Evolutionary conservation across 495 filamentous ascomycete genomes (phyloP), one percentile per base, ranked within the genome.

Genomic region (Aspergillus panamensis): DNA sequence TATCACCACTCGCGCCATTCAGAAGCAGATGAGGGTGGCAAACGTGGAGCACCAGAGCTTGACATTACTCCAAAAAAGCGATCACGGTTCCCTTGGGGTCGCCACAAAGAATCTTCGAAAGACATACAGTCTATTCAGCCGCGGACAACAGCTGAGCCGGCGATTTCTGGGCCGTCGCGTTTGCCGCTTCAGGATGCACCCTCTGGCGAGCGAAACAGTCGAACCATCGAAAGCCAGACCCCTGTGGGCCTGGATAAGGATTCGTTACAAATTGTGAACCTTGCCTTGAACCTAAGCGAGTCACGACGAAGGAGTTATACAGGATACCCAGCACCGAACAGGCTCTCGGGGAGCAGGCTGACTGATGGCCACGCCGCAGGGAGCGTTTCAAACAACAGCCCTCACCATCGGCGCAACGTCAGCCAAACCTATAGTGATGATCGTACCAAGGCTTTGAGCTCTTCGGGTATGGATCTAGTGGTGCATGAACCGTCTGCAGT

Each of bases 261-360:
- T 62, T 85, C 90, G 19, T 79, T 88, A 17, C 88, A 96, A 69
- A 92, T 97, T 57, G 90, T 97, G 37, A 91, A 88, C 64, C 86
- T 97, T 70, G 92, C 92, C 2, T 73, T 97, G 66, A 93, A 87
- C 65, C 72, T 97, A 49, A 96, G 88, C 73, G 90, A 96, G 66
- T 92, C 89, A 32, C 80, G 92, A 51, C 81, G 84, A 54, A 79
- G 86, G 53, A 75, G 77, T 45, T 67, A 64, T 51, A 55, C 67
- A 48, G 63, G 69, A 35, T 64, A 71, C 43, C 30, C 65, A 10
- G 31, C 64, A 3, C 63, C 68, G 31, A 59, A 53, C 40, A 61
- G 62, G 50, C 50, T 65, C 19, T 61, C 75, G 37, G 82, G 82
- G 17, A 74, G 81, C 25, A 74, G 79, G 50, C 76, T 85, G 48